Base-by-base conservation (phyloP, 1,284 basidiomycete species). In the Tylopilus sp. region DNA sequence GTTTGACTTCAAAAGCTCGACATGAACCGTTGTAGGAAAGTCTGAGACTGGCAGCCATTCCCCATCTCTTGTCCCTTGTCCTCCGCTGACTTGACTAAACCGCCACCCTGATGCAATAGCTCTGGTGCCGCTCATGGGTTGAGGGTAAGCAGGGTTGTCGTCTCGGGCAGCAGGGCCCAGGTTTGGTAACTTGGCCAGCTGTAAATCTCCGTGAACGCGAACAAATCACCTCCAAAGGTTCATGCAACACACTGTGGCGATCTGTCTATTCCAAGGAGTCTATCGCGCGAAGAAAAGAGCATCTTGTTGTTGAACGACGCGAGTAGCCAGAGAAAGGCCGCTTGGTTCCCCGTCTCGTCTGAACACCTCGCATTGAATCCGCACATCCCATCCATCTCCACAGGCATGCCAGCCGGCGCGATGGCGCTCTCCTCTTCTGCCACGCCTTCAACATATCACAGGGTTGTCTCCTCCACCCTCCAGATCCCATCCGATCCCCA, bases 11-110 rank as follows among this genome's bases (percentile, higher is more conserved):
- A 89, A 67, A 25, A 96, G 77, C 64, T 95, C 92, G 47, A 89
- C 88, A 56, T 95, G 92, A 9, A 93, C 85, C 3, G 82, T 84
- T 1, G 89, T 93, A 11, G 92, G 90, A 57, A 93, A 82, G 51
- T 74, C 66, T 33, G 81, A 76, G 34, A 76, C 75, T 9, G 70
- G 53, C 36, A 85, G 56, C 86, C 85, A 89, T 73, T 89, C 84
- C 36, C 71, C 79, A n/a, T 78, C 68, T 53, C 75, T 70, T 11
- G 80, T 79, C 10, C 75, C 78, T 52, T 76, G 67, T 28, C 76
- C 79, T n/a, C 82, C 83, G 16, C 77, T 79, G 34, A 83, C 65
- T 63, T 86, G 84, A 7, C 78, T 81, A 58, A 89, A 88, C 33
- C 64, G 67, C 87, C 88, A 90, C 38, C 78, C 75, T 15, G 73